A percentile compares a stretch with the other conserved stretches of the same genome.
These are phyloP conservation scores for Tetradesmus lagerheimii DNA, from an alignment of 139 green algal genomes.

Conservation along the genomic window DNA sequence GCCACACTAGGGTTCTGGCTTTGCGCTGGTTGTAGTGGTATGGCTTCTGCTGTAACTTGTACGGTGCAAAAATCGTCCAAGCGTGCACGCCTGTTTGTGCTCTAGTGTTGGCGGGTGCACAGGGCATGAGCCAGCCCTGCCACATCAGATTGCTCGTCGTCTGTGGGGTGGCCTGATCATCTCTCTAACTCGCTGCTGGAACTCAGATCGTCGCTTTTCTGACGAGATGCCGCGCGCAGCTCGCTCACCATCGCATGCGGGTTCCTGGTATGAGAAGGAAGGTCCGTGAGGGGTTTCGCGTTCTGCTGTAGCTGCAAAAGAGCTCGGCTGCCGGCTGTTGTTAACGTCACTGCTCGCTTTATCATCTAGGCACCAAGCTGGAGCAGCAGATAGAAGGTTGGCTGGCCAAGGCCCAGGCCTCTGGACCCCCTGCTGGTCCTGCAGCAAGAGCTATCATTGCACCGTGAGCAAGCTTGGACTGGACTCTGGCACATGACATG, in stretches of 20 bases:
- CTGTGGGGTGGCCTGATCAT: no score
- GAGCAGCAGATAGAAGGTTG: conserved; percentile 64
- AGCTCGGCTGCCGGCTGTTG: neutral
- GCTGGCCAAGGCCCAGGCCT: conserved; percentile 52
- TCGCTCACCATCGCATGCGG: conserved; percentile 66
- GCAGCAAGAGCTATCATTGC: conserved; percentile 75
- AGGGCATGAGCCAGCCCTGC: neutral
- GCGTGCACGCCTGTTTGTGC: no score
- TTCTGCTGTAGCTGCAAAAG: neutral
- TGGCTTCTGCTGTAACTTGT: neutral
- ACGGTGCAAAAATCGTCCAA: neutral
- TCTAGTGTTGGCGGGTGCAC: neutral
- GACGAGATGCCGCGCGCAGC: conserved; percentile 33
- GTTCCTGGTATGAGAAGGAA: conserved; percentile 77
- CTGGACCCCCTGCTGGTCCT: neutral
- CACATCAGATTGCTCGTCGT: neutral
- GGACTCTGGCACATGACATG: neutral
- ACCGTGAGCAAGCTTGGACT: conserved; percentile 55
- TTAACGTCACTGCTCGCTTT: no score
- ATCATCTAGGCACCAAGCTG: conserved; percentile 55
- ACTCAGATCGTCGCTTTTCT: neutral
- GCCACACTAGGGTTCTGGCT: neutral
- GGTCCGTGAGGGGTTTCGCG: conserved; percentile 49
- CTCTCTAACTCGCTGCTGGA: neutral
- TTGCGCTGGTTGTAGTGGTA: neutral